Evolutionary conservation across 805 yeast species (phyloP).

Genomic region (Suhomyces tanzawaensis): DNA sequence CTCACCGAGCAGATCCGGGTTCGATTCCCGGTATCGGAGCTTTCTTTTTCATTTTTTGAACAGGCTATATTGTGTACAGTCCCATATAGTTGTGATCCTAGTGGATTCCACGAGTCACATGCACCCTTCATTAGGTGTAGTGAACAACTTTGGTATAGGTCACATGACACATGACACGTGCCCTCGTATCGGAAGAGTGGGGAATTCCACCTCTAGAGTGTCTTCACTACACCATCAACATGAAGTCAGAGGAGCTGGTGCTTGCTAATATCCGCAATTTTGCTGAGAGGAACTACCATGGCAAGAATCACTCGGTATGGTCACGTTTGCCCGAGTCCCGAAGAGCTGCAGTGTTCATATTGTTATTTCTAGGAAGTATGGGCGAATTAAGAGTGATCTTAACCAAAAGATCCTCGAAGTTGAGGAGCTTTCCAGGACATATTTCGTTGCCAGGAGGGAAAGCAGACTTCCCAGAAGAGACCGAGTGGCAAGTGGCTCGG

Average conservation of each 20-base stretch:
- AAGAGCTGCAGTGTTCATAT: slow-evolving; percentile 75
- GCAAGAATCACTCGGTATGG: slow-evolving; percentile 50
- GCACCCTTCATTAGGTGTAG: too few species aligned
- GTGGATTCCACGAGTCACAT: too few species aligned
- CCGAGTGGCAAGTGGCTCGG: slow-evolving; percentile 70
- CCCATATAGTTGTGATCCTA: too few species aligned
- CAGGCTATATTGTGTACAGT: too few species aligned
- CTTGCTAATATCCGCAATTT: slow-evolving; percentile 34
- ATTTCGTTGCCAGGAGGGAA: slow-evolving; percentile 93
- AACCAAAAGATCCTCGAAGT: slow-evolving; percentile 69
- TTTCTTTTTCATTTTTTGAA: neutral
- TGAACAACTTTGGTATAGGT: too few species aligned
- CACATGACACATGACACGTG: too few species aligned
- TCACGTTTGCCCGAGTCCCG: slow-evolving; percentile 59
- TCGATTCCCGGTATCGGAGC: slow-evolving; percentile 8
- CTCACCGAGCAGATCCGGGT: slow-evolving; percentile 9
- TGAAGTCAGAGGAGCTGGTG: slow-evolving; percentile 15
- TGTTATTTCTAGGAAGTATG: slow-evolving; percentile 66
- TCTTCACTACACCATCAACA: neutral
- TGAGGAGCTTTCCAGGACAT: slow-evolving; percentile 82
- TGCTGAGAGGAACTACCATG: slow-evolving; percentile 31
- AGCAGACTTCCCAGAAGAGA: slow-evolving; percentile 66
- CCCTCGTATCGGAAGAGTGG: too few species aligned
- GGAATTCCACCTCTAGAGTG: too few species aligned
- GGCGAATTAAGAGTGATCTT: slow-evolving; percentile 78